These are phyloP conservation scores for Eutreptiella sp. DNA, from an alignment of 208 protist species.

Conservation along the genomic window DNA sequence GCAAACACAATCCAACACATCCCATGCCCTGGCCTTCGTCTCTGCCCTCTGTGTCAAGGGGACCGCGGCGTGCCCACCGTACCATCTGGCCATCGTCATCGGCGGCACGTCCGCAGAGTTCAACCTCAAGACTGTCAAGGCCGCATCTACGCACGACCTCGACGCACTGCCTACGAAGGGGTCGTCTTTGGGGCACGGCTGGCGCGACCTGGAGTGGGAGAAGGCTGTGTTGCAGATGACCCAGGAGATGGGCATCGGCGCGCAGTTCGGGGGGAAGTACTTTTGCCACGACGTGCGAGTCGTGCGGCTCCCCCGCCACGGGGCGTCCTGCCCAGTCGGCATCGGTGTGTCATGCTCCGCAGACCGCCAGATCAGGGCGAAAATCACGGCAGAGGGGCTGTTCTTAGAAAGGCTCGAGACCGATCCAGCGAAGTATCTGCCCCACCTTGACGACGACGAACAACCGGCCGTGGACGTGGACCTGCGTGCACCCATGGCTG, in stretches of 20 bases:
- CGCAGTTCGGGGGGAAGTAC: slow-evolving; percentile 97
- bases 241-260: slow-evolving; percentile 83
- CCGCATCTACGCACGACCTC: slow-evolving; percentile 81
- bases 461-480: slow-evolving; percentile 73
- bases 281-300: slow-evolving; percentile 94
- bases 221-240: slow-evolving; percentile 73
- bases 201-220: slow-evolving; percentile 87
- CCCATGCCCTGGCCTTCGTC: neutral
- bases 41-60: slow-evolving; percentile 37
- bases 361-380: slow-evolving; percentile 82
- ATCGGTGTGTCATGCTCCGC: slow-evolving; percentile 95
- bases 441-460: slow-evolving; percentile 70
- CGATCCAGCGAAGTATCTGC: slow-evolving; percentile 84
- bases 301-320: slow-evolving; percentile 83
- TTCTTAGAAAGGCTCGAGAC: slow-evolving; percentile 91
- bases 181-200: slow-evolving; percentile 72
- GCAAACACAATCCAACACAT: no score
- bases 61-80: slow-evolving; percentile 95
- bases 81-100: slow-evolving; percentile 90
- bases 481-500: slow-evolving; percentile 81
- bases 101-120: slow-evolving; percentile 90
- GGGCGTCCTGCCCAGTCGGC: slow-evolving; percentile 82
- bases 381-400: slow-evolving; percentile 90
- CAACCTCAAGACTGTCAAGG: slow-evolving; percentile 93
- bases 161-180: slow-evolving; percentile 89